These are phyloP conservation scores for Achlya hypogyna DNA, from an alignment of 352 stramenopile species.

Conservation along the genomic window DNA sequence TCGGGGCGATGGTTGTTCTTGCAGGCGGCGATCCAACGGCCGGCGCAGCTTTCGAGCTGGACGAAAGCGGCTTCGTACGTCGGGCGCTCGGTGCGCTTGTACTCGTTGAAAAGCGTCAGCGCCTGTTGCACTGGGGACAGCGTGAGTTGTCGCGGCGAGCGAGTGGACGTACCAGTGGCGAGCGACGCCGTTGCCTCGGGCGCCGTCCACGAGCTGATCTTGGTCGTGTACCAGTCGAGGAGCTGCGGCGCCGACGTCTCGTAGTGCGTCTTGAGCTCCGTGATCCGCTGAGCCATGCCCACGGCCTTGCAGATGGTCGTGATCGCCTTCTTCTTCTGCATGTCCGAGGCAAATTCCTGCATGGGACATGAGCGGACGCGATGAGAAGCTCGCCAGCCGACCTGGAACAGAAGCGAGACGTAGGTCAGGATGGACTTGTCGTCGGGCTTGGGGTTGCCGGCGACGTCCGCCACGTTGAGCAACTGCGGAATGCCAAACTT, in stretches of 20 bases:
- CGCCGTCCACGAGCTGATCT: conserved; percentile 24
- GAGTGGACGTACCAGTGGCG: conserved; percentile 23
- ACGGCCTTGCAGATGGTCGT: conserved; percentile 86
- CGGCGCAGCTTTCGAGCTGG: conserved; percentile 60
- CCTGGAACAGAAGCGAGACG: conserved; percentile 80
- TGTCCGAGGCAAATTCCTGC: conserved; percentile 79
- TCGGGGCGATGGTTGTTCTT: conserved; percentile 80
- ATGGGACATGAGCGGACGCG: not conserved
- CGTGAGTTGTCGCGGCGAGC: conserved; percentile 15
- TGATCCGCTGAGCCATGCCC: conserved; percentile 83
- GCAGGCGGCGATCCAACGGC: conserved; percentile 76
- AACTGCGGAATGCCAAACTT: conserved; percentile 84
- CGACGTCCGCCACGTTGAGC: conserved; percentile 79
- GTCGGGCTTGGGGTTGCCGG: conserved; percentile 74
- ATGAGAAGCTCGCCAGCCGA: not conserved
- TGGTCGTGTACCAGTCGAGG: conserved; percentile 58
- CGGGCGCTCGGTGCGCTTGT: conserved; percentile 84
- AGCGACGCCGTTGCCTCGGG: conserved; percentile 23
- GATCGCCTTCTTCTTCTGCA: conserved; percentile 85
- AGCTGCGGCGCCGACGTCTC: conserved; percentile 52
- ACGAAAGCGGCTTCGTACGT: conserved; percentile 75
- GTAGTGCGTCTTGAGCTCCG: conserved; percentile 73
- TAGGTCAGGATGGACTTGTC: conserved; percentile 91
- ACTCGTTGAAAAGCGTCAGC: conserved; percentile 56
- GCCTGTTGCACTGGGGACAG: conserved; percentile 35